Evolutionary conservation across 805 yeast species (phyloP).

Genomic region (Cyberlindnera saturnus): DNA sequence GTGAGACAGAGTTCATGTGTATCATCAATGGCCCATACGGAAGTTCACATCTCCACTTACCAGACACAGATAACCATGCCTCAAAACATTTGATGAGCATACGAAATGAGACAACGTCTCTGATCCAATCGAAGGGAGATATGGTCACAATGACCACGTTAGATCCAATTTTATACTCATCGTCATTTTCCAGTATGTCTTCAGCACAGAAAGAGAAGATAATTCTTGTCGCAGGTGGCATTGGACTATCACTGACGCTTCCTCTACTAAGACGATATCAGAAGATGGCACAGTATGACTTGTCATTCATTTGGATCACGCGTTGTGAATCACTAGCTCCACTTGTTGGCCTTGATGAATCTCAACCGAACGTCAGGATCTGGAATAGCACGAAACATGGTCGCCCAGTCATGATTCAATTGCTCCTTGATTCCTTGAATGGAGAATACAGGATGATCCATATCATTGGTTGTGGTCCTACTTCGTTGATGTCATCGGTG

Average conservation of each 20-base stretch:
- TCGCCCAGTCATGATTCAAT: slow-evolving; percentile 15
- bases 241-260: slow-evolving; percentile 13
- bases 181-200: not conserved
- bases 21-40: slow-evolving; percentile 26
- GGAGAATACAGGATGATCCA: slow-evolving; percentile 3
- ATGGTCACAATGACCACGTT: not conserved
- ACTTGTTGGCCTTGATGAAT: not conserved
- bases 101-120: not conserved
- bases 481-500: slow-evolving; percentile 12
- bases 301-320: slow-evolving; percentile 20
- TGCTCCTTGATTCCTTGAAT: slow-evolving; percentile 9
- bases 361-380: slow-evolving; percentile 2
- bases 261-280: slow-evolving; percentile 10
- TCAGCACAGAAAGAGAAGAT: slow-evolving; percentile 7
- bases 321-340: slow-evolving; percentile 9
- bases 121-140: not conserved
- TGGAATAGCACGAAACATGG: slow-evolving; percentile 18
- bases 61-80: not conserved
- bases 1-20: slow-evolving; percentile 10
- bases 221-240: slow-evolving; percentile 18
- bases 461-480: slow-evolving; percentile 24
- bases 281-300: slow-evolving; percentile 4
- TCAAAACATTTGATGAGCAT: too few relatives aligned
- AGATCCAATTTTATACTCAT: not conserved
- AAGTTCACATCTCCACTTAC: slow-evolving; percentile 12